A percentile compares a stretch with the other conserved stretches of the same genome.
These are phyloP conservation scores for Tolypocladium ovalisporum DNA, from an alignment of 2,329 filamentous ascomycete genomes.

Conservation along the genomic window DNA sequence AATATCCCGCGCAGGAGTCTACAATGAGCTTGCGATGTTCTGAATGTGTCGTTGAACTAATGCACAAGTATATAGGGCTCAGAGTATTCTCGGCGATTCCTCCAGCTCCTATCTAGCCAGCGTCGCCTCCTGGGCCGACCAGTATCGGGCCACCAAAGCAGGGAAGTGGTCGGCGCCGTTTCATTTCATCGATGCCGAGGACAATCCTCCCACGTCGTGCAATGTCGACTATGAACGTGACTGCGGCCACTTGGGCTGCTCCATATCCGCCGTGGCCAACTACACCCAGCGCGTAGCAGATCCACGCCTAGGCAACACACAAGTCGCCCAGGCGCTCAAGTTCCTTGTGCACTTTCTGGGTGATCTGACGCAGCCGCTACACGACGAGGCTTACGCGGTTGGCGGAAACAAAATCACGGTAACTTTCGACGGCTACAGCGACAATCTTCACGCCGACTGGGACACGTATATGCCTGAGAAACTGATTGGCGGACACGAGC, in stretches of 20 bases:
- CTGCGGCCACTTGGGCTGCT: conserved; percentile 12
- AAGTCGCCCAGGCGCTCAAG: conserved; percentile 11
- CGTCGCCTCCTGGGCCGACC: conserved; percentile 33
- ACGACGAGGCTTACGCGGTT: conserved; percentile 37
- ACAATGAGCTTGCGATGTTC: background rate
- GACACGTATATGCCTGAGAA: conserved; percentile 46
- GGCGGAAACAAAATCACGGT: conserved; percentile 45
- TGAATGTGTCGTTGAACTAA: background rate
- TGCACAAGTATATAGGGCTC: conserved; percentile 4
- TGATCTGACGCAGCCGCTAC: conserved; percentile 45
- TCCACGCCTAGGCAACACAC: conserved; percentile 5
- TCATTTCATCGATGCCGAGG: conserved; percentile 43
- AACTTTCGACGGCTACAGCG: conserved; percentile 34
- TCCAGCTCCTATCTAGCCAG: conserved; percentile 34
- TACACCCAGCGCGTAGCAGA: conserved; percentile 14
- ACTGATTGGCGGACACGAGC: conserved; percentile 22
- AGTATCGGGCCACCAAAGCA: conserved; percentile 31
- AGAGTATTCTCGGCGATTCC: conserved; percentile 26
- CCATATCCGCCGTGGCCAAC: conserved; percentile 15
- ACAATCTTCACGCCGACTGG: conserved; percentile 52
- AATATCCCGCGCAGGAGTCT: background rate
- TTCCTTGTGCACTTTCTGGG: conserved; percentile 37
- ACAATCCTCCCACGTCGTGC: conserved; percentile 15
- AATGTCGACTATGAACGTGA: conserved; percentile 32
- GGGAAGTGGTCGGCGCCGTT: conserved; percentile 33